Evolutionary conservation across 805 yeast genomes (phyloP).

Genomic region (Danielia reshetovae): DNA sequence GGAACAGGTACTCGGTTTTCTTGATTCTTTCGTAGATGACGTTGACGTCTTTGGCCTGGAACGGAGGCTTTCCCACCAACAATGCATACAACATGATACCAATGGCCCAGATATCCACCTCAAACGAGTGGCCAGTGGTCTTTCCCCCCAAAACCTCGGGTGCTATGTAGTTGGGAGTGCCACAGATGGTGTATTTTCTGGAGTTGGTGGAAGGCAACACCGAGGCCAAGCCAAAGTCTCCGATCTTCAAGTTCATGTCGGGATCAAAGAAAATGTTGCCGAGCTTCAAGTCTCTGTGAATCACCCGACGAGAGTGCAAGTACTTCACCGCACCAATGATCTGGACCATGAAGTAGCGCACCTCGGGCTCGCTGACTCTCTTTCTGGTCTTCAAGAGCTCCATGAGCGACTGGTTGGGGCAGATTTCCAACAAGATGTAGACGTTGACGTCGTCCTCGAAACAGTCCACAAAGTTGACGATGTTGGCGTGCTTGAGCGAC

Average conservation of each 20-base stretch:
- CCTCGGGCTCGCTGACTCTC: slow-evolving; percentile 86
- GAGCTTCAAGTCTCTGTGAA: slow-evolving; percentile 92
- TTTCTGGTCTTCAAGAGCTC: slow-evolving; percentile 84
- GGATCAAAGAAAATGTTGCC: slow-evolving; percentile 96
- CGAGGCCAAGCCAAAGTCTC: slow-evolving; percentile 98
- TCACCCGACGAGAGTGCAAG: slow-evolving; percentile 86
- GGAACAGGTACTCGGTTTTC: slow-evolving; percentile 74
- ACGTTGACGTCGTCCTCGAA: slow-evolving; percentile 96
- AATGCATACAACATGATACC: slow-evolving; percentile 96
- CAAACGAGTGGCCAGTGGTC: slow-evolving; percentile 83
- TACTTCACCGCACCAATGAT: slow-evolving; percentile 91
- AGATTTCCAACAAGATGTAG: slow-evolving; percentile 87
- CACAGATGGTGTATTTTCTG: slow-evolving; percentile 91
- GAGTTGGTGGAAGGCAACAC: slow-evolving; percentile 66
- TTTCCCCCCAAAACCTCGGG: slow-evolving; percentile 95
- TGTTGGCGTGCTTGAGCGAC: slow-evolving; percentile 80
- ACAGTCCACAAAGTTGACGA: slow-evolving; percentile 92
- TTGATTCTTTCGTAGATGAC: slow-evolving; percentile 90
- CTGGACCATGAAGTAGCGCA: slow-evolving; percentile 84
- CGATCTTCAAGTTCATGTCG: slow-evolving; percentile 89
- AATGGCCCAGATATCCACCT: slow-evolving; percentile 96
- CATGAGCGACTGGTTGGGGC: slow-evolving; percentile 93
- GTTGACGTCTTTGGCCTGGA: slow-evolving; percentile 92
- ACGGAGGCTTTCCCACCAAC: slow-evolving; percentile 93
- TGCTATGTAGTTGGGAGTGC: slow-evolving; percentile 98